Conservation (phyloP, 768 basidiomycete genomes). For the Tricholoma bakamatsutake region DNA sequence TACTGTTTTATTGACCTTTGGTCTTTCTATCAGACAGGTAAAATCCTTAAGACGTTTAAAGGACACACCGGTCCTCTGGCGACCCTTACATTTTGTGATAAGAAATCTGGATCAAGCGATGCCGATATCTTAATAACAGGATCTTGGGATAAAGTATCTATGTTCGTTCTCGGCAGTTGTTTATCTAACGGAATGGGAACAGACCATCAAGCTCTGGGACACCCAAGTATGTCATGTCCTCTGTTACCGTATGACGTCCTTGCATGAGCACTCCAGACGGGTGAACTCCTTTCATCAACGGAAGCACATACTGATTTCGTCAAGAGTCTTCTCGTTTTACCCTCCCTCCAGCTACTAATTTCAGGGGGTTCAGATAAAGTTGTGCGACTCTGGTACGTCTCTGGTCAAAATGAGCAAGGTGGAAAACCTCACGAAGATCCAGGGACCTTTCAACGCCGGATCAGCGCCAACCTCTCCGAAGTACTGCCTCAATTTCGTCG, state of each 20-base stretch:
- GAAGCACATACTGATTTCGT: conserved; percentile 87
- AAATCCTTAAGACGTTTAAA: conserved; percentile 65
- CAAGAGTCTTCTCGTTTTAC: conserved; percentile 73
- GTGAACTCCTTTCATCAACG: conserved; percentile 61
- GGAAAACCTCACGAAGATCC: conserved; percentile 1
- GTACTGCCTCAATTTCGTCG: conserved; percentile 66
- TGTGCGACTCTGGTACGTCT: conserved; percentile 77
- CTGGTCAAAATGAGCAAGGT: background rate
- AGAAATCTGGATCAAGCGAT: conserved; percentile 30
- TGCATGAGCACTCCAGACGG: conserved; percentile 46
- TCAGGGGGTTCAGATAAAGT: conserved; percentile 91
- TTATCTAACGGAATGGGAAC: conserved; percentile 8
- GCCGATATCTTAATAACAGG: conserved; percentile 70
- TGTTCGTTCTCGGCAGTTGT: background rate
- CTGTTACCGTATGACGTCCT: background rate
- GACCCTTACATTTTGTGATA: conserved; percentile 62
- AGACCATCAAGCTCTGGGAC: conserved; percentile 91
- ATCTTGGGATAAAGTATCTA: conserved; percentile 82
- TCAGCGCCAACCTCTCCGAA: conserved; percentile 36
- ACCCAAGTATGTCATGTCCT: conserved; percentile 46
- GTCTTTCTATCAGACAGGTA: conserved; percentile 57
- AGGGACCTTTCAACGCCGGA: conserved; percentile 61
- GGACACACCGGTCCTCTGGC: conserved; percentile 92
- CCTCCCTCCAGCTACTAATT: conserved; percentile 58
- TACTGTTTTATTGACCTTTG: background rate